Evolutionary conservation across 371 early-diverging fungal genomes (phyloP).

Genomic region (Mucor mucedo): DNA sequence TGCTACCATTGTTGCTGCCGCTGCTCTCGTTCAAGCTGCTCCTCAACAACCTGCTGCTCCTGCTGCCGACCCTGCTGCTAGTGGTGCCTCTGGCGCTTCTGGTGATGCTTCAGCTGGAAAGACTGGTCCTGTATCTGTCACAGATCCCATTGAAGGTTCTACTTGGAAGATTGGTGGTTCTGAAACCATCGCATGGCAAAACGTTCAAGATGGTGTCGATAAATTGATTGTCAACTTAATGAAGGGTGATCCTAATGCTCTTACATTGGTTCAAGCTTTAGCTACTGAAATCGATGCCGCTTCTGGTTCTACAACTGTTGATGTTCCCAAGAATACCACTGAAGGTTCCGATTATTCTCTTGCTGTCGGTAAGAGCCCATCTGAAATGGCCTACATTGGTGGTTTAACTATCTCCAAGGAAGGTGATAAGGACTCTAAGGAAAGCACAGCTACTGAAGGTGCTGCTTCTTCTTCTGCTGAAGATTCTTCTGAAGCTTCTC

Average conservation of each 20-base stretch:
- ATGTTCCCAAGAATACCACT: conserved; percentile 45
- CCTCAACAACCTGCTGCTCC: conserved; percentile 10
- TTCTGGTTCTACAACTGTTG: conserved; percentile 38
- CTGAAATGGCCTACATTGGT: conserved; percentile 49
- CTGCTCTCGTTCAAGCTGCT: conserved; percentile 28
- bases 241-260: conserved; percentile 47
- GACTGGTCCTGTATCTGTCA: conserved; percentile 41
- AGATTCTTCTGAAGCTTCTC: conserved; percentile 6
- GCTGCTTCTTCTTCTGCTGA: conserved; percentile 13
- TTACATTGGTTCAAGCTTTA: conserved; percentile 41
- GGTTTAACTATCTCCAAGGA: conserved; percentile 29
- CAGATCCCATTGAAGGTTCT: conserved; percentile 41
- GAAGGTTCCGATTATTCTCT: conserved; percentile 47
- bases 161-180: conserved; percentile 45
- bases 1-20: conserved; percentile 24
- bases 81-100: not conserved
- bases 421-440: conserved; percentile 12
- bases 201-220: conserved; percentile 34
- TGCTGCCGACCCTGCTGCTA: conserved; percentile 8
- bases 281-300: conserved; percentile 41
- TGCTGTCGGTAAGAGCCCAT: conserved; percentile 37
- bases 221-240: conserved; percentile 49
- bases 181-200: conserved; percentile 50
- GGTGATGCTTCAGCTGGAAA: conserved; percentile 3
- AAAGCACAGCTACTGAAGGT: conserved; percentile 18